Conservation (phyloP, 805 yeast genomes). For the Candida patagonica region DNA sequence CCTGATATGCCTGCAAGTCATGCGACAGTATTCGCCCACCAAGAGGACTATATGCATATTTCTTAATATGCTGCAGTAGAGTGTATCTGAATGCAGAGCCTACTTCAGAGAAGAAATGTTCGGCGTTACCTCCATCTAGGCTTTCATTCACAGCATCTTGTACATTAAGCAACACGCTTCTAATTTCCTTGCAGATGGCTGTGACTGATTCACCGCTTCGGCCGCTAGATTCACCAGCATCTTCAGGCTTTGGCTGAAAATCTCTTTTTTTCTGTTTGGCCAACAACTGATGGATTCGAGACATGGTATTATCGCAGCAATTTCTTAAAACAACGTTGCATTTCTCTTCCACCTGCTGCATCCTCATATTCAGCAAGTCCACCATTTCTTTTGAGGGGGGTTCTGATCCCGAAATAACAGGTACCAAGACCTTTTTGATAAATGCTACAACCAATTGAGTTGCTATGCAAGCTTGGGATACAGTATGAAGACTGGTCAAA, state of each 20-base stretch:
- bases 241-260: constrained; percentile 37
- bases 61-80: constrained; percentile 63
- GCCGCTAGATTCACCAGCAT: constrained; percentile 27
- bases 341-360: constrained; percentile 53
- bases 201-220: constrained; percentile 29
- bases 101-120: constrained; percentile 41
- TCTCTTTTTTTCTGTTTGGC: constrained; percentile 71
- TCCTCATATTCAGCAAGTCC: constrained; percentile 50
- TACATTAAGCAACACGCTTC: constrained; percentile 40
- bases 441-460: constrained; percentile 60
- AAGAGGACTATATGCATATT: constrained; percentile 62
- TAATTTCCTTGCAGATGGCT: constrained; percentile 55
- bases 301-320: constrained; percentile 40
- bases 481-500: constrained; percentile 40
- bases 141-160: constrained; percentile 33
- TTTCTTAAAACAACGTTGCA: constrained; percentile 56
- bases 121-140: constrained; percentile 40
- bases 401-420: constrained; percentile 57
- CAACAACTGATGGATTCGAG: constrained; percentile 41
- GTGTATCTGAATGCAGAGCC: constrained; percentile 51
- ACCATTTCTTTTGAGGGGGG: constrained; percentile 49
- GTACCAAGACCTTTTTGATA: constrained; percentile 64
- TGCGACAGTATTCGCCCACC: constrained; percentile 73
- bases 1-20: constrained; percentile 72
- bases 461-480: constrained; percentile 49